These are phyloP conservation scores for Rhizopus arrhizus DNA, from an alignment of 371 early-diverging fungal genomes.

Conservation along the genomic window DNA sequence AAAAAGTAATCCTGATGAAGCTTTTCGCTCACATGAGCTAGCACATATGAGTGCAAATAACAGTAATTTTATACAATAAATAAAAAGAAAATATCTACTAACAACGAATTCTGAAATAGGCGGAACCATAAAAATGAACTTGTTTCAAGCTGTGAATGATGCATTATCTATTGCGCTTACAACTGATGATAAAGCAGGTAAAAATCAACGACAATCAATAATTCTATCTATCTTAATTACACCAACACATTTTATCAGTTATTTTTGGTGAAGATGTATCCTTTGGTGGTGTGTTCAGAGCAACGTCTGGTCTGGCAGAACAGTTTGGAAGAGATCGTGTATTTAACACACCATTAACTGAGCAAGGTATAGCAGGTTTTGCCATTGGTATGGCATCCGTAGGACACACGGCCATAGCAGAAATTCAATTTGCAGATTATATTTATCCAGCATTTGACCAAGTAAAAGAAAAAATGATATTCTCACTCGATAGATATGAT, in stretches of 20 bases:
- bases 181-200: conserved; percentile 86
- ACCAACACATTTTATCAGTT: conserved; percentile 43
- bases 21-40: conserved; percentile 78
- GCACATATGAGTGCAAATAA: conserved; percentile 58
- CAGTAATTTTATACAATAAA: conserved; percentile 36
- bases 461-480: conserved; percentile 40
- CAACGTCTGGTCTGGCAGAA: conserved; percentile 89
- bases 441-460: conserved; percentile 98
- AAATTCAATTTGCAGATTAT: conserved; percentile 98
- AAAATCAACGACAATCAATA: background rate
- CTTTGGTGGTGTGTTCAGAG: conserved; percentile 97
- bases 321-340: conserved; percentile 92
- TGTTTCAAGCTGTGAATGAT: conserved; percentile 94
- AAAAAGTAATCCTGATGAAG: conserved; percentile 69
- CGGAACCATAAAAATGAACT: conserved; percentile 89
- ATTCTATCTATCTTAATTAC: too few relatives aligned
- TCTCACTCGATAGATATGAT: background rate
- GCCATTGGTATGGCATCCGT: conserved; percentile 97
- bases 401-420: conserved; percentile 97
- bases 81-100: background rate
- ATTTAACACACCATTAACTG: conserved; percentile 96
- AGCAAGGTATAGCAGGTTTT: conserved; percentile 97
- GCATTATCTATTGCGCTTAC: conserved; percentile 88
- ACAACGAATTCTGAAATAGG: conserved; percentile 29
- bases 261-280: conserved; percentile 98